Evolutionary conservation across 371 early-diverging fungal species (phyloP).

Genomic region (Actinomucor elegans): DNA sequence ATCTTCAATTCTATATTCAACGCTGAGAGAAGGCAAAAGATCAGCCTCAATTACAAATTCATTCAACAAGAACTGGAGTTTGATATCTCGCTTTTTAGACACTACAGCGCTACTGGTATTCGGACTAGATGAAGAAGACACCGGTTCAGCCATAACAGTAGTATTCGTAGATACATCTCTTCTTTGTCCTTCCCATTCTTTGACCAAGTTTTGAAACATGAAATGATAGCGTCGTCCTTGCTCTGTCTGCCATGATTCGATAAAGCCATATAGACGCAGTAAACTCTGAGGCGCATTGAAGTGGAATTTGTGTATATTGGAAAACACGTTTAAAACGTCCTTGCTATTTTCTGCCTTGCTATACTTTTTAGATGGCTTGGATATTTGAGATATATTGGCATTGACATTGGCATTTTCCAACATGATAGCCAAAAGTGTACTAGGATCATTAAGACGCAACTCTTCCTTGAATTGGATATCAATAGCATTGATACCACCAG

Average conservation of each 20-base stretch:
- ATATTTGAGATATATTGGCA: constrained; percentile 38
- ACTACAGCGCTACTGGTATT: not conserved
- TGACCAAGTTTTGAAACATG: constrained; percentile 69
- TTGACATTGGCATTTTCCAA: constrained; percentile 40
- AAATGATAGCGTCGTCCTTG: constrained; percentile 74
- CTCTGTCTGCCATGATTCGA: constrained; percentile 82
- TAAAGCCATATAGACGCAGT: constrained; percentile 74
- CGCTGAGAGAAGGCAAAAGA: constrained; percentile 65
- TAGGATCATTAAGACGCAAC: not conserved
- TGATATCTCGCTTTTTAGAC: constrained; percentile 45
- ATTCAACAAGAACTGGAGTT: constrained; percentile 65
- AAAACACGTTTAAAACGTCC: constrained; percentile 56
- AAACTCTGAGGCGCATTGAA: constrained; percentile 72
- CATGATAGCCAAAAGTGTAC: constrained; percentile 31
- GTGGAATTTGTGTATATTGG: constrained; percentile 56
- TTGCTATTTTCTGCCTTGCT: constrained; percentile 19
- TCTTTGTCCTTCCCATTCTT: constrained; percentile 68
- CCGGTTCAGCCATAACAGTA: not conserved
- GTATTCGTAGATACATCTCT: constrained; percentile 2
- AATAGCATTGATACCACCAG: constrained; percentile 41
- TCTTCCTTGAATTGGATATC: constrained; percentile 39
- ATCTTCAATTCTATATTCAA: constrained; percentile 61
- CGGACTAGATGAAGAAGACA: not conserved
- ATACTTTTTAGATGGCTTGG: constrained; percentile 26
- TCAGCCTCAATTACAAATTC: constrained; percentile 62